Evolutionary conservation across 441 rosid species (phyloP).

Genomic region (Arabidopsis hybrid): DNA sequence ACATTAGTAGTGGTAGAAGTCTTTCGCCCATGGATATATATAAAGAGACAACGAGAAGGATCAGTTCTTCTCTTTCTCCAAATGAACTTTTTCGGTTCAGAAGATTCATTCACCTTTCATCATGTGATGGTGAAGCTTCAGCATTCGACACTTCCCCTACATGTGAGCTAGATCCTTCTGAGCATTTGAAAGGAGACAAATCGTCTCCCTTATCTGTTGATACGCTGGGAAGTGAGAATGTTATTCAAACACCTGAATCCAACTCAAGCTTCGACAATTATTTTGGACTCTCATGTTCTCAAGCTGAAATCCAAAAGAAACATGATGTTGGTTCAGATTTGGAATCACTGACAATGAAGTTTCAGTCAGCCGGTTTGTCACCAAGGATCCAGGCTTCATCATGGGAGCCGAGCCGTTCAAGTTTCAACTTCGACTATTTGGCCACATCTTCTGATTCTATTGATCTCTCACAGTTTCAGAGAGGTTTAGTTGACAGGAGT

Average conservation of each 20-base stretch:
- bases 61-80: conserved; percentile 50
- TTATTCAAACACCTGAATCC: conserved; percentile 77
- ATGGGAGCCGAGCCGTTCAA: conserved; percentile 56
- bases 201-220: conserved; percentile 54
- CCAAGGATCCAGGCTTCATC: conserved; percentile 51
- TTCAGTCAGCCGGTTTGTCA: conserved; percentile 55
- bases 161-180: conserved; percentile 43
- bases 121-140: conserved; percentile 38
- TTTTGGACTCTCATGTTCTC: conserved; percentile 37
- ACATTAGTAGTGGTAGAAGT: conserved; percentile 42
- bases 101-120: conserved; percentile 45
- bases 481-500: conserved; percentile 51
- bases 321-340: conserved; percentile 48
- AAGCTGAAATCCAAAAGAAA: conserved; percentile 34
- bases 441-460: conserved; percentile 58
- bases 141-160: conserved; percentile 46
- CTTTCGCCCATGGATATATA: conserved; percentile 28
- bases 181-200: conserved; percentile 48
- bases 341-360: conserved; percentile 43
- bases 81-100: conserved; percentile 46
- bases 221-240: conserved; percentile 64
- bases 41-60: conserved; percentile 41
- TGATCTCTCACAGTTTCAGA: conserved; percentile 67
- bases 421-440: conserved; percentile 64
- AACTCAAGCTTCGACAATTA: conserved; percentile 52